These are phyloP conservation scores for Sphagnum fallax DNA, from an alignment of 228 moss, liverwort and hornwort species.

Conservation along the genomic window DNA sequence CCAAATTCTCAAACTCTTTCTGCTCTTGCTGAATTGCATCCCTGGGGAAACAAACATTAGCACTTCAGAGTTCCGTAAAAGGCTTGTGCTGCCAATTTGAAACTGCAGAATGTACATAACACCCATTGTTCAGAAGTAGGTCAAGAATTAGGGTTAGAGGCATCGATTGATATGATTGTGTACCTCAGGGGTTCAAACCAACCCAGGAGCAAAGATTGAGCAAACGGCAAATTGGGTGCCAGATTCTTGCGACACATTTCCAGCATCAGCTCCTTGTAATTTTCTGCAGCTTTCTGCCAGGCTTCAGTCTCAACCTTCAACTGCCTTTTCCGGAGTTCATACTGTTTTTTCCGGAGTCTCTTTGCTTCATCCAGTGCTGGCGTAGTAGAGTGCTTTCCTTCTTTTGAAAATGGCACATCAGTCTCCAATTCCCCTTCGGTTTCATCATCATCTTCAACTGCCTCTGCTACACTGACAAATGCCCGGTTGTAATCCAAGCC, in stretches of 20 bases:
- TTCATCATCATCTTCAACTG: slow-evolving; percentile 23
- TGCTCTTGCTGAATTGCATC: slow-evolving; percentile 77
- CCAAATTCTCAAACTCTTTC: slow-evolving; percentile 20
- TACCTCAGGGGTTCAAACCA: slow-evolving; percentile 95
- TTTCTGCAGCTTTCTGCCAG: slow-evolving; percentile 66
- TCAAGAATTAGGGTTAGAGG: too few relatives aligned
- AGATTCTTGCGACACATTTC: slow-evolving; percentile 96
- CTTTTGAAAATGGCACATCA: background rate
- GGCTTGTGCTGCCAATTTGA: too few relatives aligned
- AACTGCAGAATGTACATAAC: too few relatives aligned
- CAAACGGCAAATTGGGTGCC: slow-evolving; percentile 83
- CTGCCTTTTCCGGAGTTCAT: slow-evolving; percentile 47
- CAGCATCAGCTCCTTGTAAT: slow-evolving; percentile 65
- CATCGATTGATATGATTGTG: background rate
- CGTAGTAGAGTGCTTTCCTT: slow-evolving; percentile 1
- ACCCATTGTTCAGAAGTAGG: too few relatives aligned
- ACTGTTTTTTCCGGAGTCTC: slow-evolving; percentile 23
- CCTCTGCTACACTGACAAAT: slow-evolving; percentile 44
- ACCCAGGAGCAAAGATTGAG: slow-evolving; percentile 72
- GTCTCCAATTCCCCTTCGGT: slow-evolving; percentile 23
- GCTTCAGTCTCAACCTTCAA: slow-evolving; percentile 66
- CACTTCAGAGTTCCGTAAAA: background rate
- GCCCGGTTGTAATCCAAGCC: slow-evolving; percentile 31
- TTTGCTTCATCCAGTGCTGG: slow-evolving; percentile 9
- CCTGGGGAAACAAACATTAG: slow-evolving; percentile 12